These are phyloP conservation scores for Aspergillus cejpii DNA, from an alignment of 2,329 filamentous ascomycete genomes.

Conservation along the genomic window DNA sequence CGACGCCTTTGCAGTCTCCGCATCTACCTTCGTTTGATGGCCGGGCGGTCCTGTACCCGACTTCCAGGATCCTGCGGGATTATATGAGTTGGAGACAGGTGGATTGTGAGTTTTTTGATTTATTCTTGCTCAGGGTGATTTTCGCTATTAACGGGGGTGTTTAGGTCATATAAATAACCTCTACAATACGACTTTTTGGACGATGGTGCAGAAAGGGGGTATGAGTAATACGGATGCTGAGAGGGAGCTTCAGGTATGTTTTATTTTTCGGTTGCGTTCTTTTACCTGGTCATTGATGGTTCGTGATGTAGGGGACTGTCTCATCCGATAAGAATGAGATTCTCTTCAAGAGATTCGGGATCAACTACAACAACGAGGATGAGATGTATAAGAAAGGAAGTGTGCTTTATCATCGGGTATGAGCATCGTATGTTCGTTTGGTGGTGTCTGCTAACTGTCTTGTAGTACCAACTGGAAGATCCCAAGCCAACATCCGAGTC, in stretches of 20 bases:
- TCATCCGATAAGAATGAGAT: constrained; percentile 94
- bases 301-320: constrained; percentile 61
- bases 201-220: constrained; percentile 69
- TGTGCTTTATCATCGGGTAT: constrained; percentile 73
- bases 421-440: background rate
- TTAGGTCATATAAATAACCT: constrained; percentile 94
- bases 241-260: constrained; percentile 61
- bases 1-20: constrained; percentile 62
- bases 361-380: constrained; percentile 96
- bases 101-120: constrained; percentile 61
- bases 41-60: constrained; percentile 83
- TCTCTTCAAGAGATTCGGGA: constrained; percentile 75
- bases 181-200: constrained; percentile 97
- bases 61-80: constrained; percentile 72
- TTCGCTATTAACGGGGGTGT: no score
- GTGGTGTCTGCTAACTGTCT: constrained; percentile 2
- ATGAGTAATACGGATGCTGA: constrained; percentile 74
- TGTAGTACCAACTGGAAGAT: constrained; percentile 64
- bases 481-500: constrained; percentile 36
- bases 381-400: constrained; percentile 93
- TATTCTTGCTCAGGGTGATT: constrained; percentile 9
- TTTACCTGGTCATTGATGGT: constrained; percentile 12
- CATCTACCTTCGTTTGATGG: constrained; percentile 83
- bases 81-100: constrained; percentile 97
- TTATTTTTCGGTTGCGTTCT: background rate